Conservation (phyloP, 2,329 filamentous ascomycete species). For the Fusarium decemcellulare region DNA sequence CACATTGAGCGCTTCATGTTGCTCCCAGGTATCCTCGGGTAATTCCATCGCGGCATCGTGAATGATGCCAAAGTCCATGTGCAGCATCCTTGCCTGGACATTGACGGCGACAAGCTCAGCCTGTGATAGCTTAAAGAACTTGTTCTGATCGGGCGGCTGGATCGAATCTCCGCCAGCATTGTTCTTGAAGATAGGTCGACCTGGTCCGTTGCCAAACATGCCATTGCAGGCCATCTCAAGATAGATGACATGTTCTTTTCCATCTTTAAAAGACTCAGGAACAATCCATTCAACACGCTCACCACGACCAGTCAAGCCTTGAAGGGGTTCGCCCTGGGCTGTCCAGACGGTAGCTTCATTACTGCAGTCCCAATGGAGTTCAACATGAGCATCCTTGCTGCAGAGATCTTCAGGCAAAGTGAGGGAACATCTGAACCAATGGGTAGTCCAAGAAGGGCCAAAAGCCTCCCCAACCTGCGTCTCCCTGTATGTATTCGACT, state of each 20-base stretch:
- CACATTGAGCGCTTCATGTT: slow-evolving; percentile 86
- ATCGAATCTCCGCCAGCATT: slow-evolving; percentile 77
- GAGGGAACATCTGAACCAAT: slow-evolving; percentile 93
- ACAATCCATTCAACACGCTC: slow-evolving; percentile 94
- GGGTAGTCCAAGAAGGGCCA: slow-evolving; percentile 96
- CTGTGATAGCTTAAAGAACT: slow-evolving; percentile 80
- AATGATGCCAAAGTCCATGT: slow-evolving; percentile 97
- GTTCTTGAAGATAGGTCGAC: slow-evolving; percentile 48
- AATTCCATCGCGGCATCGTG: slow-evolving; percentile 94
- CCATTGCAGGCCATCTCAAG: slow-evolving; percentile 99
- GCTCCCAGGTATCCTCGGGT: slow-evolving; percentile 87
- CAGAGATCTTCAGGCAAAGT: slow-evolving; percentile 75
- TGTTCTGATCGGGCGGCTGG: slow-evolving; percentile 87
- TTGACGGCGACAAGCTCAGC: slow-evolving; percentile 94
- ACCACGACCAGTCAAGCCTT: slow-evolving; percentile 91
- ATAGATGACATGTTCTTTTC: slow-evolving; percentile 90
- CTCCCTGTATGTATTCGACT: slow-evolving; percentile 69
- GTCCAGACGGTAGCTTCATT: slow-evolving; percentile 97
- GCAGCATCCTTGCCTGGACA: slow-evolving; percentile 84
- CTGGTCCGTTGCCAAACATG: slow-evolving; percentile 95
- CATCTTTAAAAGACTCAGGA: slow-evolving; percentile 84
- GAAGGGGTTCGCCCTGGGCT: slow-evolving; percentile 88
- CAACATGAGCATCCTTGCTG: slow-evolving; percentile 82
- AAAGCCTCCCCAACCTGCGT: slow-evolving; percentile 86
- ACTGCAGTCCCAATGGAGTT: slow-evolving; percentile 95